Base-by-base conservation (phyloP, 345 rosid genomes). In the Barbarea vulgaris region DNA sequence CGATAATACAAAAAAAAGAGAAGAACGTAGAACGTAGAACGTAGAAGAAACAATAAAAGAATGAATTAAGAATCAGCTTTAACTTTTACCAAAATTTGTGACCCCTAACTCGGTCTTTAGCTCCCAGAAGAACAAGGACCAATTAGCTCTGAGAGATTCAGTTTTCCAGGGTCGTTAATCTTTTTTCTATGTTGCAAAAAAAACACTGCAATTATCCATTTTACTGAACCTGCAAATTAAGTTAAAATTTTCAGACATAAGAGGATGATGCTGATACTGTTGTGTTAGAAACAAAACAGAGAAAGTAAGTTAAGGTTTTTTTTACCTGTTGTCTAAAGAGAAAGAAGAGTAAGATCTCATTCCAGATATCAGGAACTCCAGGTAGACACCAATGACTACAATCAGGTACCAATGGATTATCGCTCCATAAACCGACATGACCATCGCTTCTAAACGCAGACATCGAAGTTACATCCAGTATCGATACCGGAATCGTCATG, bases 331-430 rank as follows among this genome's bases (percentile, higher is more conserved):
- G 64, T 78, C 78, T 78, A 73, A 59, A 67, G 59, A 89, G 74
- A 68, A 82, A 82, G 19, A 86, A 83, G 72, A 90, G 87, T 28
- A 93, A 78, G 55, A 93, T 83, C 69, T 93, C 93, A 64, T 90
- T 93, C 98, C 98, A 93, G 31, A 77, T 70, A 84, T 93, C 95
- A 60, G 98, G 95, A 39, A 90, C 87, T 69, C 98, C 96, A 17
- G 98, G 98, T 50, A 93, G 75, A 79, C 98, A 93, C 98, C 98
- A 93, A 79, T 90, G 98, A 84, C 93, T 90, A 85, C 98, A 93
- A 76, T 93, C 98, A 27, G 95, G 85, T 61, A 83, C 66, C 42
- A 78, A 52, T 3, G 87, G 89, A 34, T 89, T 90, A 79, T 84
- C 93, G 64, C 85, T 86, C 93, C 95, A 93, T 44, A 54, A 62